phyloP scores from a whole-genome alignment of 2,329 filamentous ascomycete species.

The Dothideomycetes sp. region DNA sequence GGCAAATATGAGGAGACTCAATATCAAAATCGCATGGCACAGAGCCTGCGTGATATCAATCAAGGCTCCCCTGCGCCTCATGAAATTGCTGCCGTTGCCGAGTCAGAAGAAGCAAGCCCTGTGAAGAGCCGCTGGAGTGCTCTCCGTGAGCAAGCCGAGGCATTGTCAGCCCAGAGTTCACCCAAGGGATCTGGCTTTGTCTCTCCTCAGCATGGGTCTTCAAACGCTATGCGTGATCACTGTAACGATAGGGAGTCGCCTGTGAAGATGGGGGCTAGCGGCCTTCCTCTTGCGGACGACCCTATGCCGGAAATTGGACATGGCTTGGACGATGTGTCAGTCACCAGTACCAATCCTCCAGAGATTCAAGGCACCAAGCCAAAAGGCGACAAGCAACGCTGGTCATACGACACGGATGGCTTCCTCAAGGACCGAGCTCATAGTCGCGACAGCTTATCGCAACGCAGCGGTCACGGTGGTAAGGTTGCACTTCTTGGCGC shows the following conservation, averaged over 20 bases:
- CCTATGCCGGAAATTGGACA: conserved; percentile 72
- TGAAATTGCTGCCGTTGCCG: background rate
- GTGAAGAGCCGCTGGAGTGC: conserved; percentile 22
- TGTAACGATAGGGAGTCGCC: conserved; percentile 24
- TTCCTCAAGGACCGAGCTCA: conserved; percentile 3
- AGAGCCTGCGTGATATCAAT: conserved; percentile 14
- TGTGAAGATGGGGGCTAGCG: conserved; percentile 56
- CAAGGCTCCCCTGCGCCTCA: background rate
- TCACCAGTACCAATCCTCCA: conserved; percentile 66
- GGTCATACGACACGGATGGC: background rate
- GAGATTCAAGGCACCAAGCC: conserved; percentile 11
- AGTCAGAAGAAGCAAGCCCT: conserved; percentile 11
- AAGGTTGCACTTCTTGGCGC: conserved; percentile 6
- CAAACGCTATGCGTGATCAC: conserved; percentile 6
- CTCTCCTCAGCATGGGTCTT: background rate
- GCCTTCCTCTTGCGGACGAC: conserved; percentile 56
- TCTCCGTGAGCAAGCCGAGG: conserved; percentile 30
- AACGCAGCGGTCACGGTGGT: conserved; percentile 2
- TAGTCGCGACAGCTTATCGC: conserved; percentile 5
- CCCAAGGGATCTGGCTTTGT: background rate
- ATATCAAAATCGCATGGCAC: conserved; percentile 18
- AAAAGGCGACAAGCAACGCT: background rate
- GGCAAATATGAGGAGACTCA: background rate
- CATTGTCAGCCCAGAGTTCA: conserved; percentile 2
- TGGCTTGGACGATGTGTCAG: conserved; percentile 44